A percentile compares a stretch with the other conserved stretches of the same genome.
Evolutionary conservation across 352 stramenopile genomes (phyloP).

Genomic region (Thalassiosira livingstoniorum): DNA sequence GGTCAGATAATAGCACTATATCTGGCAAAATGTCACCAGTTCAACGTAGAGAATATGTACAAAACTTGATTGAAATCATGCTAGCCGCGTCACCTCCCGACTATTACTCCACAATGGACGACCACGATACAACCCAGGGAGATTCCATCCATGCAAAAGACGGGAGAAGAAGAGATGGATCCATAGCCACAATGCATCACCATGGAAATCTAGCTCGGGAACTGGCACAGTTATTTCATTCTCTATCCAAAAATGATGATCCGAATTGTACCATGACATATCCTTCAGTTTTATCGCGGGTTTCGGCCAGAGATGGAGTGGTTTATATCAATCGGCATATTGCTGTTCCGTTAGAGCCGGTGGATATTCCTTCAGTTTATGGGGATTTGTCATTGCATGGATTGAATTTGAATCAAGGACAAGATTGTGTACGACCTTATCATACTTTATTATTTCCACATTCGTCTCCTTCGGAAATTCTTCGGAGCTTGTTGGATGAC

Average conservation of each 20-base stretch:
- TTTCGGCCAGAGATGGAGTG: constrained; percentile 58
- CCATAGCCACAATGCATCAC: no score
- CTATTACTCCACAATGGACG: no score
- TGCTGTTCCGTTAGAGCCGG: constrained; percentile 73
- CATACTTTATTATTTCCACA: constrained; percentile 83
- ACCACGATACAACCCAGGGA: constrained; percentile 14
- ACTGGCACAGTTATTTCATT: constrained; percentile 76
- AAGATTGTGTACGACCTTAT: constrained; percentile 63
- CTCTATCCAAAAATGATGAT: constrained; percentile 54
- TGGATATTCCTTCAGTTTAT: background rate
- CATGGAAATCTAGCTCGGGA: constrained; percentile 77
- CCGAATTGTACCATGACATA: constrained; percentile 42
- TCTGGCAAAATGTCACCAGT: constrained; percentile 28
- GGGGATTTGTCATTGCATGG: background rate
- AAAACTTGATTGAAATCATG: constrained; percentile 80
- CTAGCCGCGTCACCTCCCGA: constrained; percentile 56
- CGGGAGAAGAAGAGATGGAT: background rate
- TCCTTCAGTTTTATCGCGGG: constrained; percentile 29
- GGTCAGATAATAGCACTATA: background rate
- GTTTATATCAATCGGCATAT: constrained; percentile 84
- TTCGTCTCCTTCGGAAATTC: constrained; percentile 69
- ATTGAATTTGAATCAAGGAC: background rate
- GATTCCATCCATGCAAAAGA: constrained; percentile 11
- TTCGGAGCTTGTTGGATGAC: constrained; percentile 54
- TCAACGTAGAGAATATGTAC: constrained; percentile 65